Evolutionary conservation across 805 yeast species (phyloP).

Genomic region (Yamadazyma phyllophila): DNA sequence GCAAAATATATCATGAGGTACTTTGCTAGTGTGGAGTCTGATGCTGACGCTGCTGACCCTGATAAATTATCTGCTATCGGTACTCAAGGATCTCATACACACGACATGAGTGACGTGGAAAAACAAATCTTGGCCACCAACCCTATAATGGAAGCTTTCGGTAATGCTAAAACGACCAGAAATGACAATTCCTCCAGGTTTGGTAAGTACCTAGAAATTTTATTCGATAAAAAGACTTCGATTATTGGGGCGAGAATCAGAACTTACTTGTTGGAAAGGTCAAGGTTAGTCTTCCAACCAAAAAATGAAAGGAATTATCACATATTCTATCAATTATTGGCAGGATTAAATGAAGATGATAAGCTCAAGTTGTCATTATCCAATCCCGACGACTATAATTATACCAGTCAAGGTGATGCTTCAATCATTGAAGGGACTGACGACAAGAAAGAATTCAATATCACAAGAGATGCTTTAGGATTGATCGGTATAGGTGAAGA

Average conservation of each 20-base stretch:
- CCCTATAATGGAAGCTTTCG: slow-evolving; percentile 97
- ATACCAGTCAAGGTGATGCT: slow-evolving; percentile 87
- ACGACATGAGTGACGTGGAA: slow-evolving; percentile 86
- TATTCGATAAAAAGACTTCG: slow-evolving; percentile 69
- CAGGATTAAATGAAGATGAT: slow-evolving; percentile 61
- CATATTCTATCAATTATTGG: slow-evolving; percentile 84
- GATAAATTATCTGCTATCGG: slow-evolving; percentile 10
- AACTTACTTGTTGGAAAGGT: slow-evolving; percentile 89
- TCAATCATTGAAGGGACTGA: slow-evolving; percentile 72
- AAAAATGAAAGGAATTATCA: slow-evolving; percentile 89
- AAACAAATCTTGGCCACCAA: slow-evolving; percentile 94
- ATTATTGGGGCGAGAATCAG: slow-evolving; percentile 94
- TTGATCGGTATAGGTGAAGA: slow-evolving; percentile 69
- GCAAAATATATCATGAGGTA: slow-evolving; percentile 98
- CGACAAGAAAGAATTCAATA: slow-evolving; percentile 74
- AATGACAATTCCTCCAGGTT: slow-evolving; percentile 97
- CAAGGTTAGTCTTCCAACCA: slow-evolving; percentile 93
- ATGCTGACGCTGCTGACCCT: slow-evolving; percentile 27
- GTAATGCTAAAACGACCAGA: slow-evolving; percentile 96
- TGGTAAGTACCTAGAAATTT: slow-evolving; percentile 91
- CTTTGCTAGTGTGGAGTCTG: slow-evolving; percentile 86
- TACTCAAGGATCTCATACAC: slow-evolving; percentile 31
- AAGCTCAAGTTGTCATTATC: slow-evolving; percentile 60
- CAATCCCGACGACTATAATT: slow-evolving; percentile 66
- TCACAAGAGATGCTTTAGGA: slow-evolving; percentile 71